Conservation (phyloP, 371 early-diverging fungal genomes). For the Lichtheimia ornata region DNA sequence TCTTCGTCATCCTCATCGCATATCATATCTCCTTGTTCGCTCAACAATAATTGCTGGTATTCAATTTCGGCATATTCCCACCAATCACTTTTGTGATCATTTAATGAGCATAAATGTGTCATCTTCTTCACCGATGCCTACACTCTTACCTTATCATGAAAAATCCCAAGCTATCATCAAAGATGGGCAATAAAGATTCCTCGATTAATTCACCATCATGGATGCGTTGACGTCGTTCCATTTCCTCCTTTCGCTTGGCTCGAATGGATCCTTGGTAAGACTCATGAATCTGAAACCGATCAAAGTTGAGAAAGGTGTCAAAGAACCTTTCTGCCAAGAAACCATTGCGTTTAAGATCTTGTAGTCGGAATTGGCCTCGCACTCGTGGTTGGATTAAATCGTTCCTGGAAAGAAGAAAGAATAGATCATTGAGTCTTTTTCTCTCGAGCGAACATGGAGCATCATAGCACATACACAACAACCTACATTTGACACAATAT, state of each 20-base stretch:
- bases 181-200: constrained; percentile 5
- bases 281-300: constrained; percentile 48
- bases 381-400: constrained; percentile 44
- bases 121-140: neutral
- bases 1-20: constrained; percentile 26
- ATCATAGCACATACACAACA: neutral
- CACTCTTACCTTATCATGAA: constrained; percentile 26
- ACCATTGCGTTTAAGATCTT: constrained; percentile 43
- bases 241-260: constrained; percentile 31
- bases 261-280: constrained; percentile 39
- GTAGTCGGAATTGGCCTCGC: constrained; percentile 37
- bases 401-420: constrained; percentile 23
- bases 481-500: constrained; percentile 47
- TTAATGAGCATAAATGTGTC: neutral
- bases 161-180: constrained; percentile 21
- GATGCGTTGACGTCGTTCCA: constrained; percentile 5
- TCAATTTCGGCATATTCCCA: constrained; percentile 41
- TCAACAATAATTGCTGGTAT: constrained; percentile 30
- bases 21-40: constrained; percentile 24
- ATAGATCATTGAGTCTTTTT: neutral
- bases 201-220: neutral
- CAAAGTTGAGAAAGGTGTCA: constrained; percentile 50
- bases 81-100: constrained; percentile 28
- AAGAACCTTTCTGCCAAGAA: constrained; percentile 49
- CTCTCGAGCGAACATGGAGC: neutral